Base-by-base conservation (phyloP, 768 basidiomycete species). In the Termitomyces sp. region DNA sequence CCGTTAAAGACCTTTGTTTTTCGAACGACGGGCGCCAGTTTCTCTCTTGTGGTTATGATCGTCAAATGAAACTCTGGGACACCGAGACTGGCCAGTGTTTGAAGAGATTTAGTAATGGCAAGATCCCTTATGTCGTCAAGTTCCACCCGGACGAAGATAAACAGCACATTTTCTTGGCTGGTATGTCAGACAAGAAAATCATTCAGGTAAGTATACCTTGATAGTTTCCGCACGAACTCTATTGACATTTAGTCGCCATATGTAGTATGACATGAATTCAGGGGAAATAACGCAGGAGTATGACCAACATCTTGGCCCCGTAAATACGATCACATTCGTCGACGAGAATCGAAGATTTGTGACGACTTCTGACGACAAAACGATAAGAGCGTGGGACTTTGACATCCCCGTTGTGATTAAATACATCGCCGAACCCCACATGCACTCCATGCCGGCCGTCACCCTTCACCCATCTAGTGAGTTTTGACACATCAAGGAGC, bases 341-440 rank as follows among this genome's bases (percentile, higher is more conserved):
- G 97, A 99, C 64, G 94, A 99, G 66, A 98, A 98, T 68, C 80
- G 97, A 61, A 83, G 96, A 54, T 98, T 99, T 66, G 89, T 98
- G 50, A 98, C 97, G 2, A 98, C 96, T 13, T 98, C 94, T 10
- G 97, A 99, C 68, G 97, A 99, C 74, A 98, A 98, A 75, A 97
- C 94, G 2, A 97, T 99, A 59, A 87, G 97, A 42, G 96, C 94
- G 16, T 99, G 97, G 97, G 97, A 99, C 70, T 98, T 89, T 69
- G 97, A 99, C 71, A 98, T 99, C 59, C 97, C 97, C 5, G 97
- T 98, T 33, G 94, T 97, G 50, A 98, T 99, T 78, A 99, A 99
- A 71, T 97, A 98, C 69, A 98, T 98, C 56, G 96, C 97, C 18
- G 97, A 99, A 70, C 97, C 97, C 3, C 87, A 94, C 66, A 98